A percentile compares a stretch with the other conserved stretches of the same genome.
Conservation (phyloP, 306 rosid species). For the Glycyrrhiza uralensis region DNA sequence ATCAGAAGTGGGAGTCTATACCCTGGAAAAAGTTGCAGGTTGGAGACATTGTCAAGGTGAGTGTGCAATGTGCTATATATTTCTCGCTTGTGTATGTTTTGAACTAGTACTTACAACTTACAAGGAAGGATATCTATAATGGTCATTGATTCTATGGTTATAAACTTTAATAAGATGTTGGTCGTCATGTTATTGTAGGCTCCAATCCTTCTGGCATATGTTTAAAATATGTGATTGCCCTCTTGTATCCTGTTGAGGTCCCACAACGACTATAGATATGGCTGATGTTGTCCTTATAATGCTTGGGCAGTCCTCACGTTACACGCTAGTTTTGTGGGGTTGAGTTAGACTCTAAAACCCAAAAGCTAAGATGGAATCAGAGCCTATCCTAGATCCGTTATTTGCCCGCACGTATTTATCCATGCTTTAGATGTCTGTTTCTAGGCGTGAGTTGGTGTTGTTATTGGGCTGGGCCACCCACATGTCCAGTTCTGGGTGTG, state of each 20-base stretch:
- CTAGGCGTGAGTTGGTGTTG: too few relatives aligned
- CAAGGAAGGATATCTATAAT: background rate
- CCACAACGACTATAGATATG: too few relatives aligned
- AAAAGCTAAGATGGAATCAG: too few relatives aligned
- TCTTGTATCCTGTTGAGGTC: background rate
- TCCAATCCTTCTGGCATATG: background rate
- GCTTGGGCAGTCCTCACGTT: too few relatives aligned
- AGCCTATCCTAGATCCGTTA: too few relatives aligned
- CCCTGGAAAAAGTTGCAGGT: constrained; percentile 95
- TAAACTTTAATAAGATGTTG: background rate
- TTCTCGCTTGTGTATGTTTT: constrained; percentile 15
- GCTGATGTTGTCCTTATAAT: too few relatives aligned
- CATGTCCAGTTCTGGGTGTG: too few relatives aligned
- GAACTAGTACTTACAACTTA: background rate
- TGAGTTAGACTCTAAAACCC: too few relatives aligned
- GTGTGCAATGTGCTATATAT: constrained; percentile 43
- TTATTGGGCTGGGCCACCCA: too few relatives aligned
- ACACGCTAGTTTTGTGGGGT: too few relatives aligned
- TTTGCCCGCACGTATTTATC: too few relatives aligned
- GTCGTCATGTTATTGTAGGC: constrained; percentile 4
- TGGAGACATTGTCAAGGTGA: constrained; percentile 90
- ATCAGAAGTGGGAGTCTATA: constrained; percentile 73
- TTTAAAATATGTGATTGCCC: background rate
- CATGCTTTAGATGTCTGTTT: too few relatives aligned
- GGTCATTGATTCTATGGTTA: background rate